A percentile compares a stretch with the other conserved stretches of the same genome.
Conservation (phyloP, 169 alveolate genomes). For the Plasmodium cynomolgi region DNA sequence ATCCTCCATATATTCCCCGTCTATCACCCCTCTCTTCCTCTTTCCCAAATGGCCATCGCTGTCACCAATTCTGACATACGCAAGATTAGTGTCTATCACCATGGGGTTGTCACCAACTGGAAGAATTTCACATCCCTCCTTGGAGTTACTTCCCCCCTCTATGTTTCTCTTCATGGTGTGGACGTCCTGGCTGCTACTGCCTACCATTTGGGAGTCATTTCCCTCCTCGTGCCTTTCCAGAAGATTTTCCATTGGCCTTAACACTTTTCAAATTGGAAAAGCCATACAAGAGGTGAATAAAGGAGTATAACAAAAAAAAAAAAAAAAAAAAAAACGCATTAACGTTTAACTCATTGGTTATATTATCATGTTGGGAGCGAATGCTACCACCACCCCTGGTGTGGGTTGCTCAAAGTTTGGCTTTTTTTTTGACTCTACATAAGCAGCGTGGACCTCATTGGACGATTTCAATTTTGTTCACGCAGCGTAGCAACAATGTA, state of each 20-base stretch:
- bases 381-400: neutral
- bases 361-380: neutral
- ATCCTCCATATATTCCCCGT: neutral
- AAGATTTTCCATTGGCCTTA: neutral
- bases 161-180: neutral
- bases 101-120: neutral
- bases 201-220: neutral
- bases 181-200: neutral
- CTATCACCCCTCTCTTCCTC: neutral
- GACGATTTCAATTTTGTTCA: neutral
- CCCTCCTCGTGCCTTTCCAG: neutral
- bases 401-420: neutral
- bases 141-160: neutral
- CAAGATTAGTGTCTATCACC: neutral
- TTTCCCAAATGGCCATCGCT: neutral
- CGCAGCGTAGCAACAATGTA: neutral
- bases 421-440: neutral
- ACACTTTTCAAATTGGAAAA: neutral
- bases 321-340: neutral
- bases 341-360: neutral
- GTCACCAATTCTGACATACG: neutral
- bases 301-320: neutral
- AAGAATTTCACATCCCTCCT: neutral
- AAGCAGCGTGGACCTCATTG: neutral
- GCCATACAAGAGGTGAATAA: neutral